These are phyloP conservation scores for Trichoderma sp. DNA, from an alignment of 2,329 filamentous ascomycete genomes.

Conservation along the genomic window DNA sequence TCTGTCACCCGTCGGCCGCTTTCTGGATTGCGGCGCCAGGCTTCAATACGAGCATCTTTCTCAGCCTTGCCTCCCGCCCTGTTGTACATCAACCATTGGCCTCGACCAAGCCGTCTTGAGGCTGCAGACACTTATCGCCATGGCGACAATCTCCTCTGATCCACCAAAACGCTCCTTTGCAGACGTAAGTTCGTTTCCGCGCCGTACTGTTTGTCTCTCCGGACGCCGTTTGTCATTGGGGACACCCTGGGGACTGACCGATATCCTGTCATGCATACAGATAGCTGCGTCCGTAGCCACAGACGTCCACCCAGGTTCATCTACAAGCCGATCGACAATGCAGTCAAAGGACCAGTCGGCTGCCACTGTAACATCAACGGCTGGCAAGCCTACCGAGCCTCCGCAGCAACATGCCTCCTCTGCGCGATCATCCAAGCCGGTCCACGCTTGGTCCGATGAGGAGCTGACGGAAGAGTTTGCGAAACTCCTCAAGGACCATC, in stretches of 20 bases:
- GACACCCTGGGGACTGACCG: slow-evolving; percentile 17
- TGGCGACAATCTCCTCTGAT: slow-evolving; percentile 54
- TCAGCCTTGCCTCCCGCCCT: slow-evolving; percentile 31
- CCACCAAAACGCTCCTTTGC: slow-evolving; percentile 70
- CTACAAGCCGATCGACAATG: slow-evolving; percentile 15
- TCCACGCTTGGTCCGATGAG: too few relatives aligned
- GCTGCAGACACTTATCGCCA: slow-evolving; percentile 37
- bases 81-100: slow-evolving; percentile 20
- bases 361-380: slow-evolving; percentile 27
- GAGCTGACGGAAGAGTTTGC: too few relatives aligned
- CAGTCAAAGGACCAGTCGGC: slow-evolving; percentile 32
- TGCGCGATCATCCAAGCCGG: slow-evolving; percentile 27
- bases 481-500: too few relatives aligned
- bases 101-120: slow-evolving; percentile 31
- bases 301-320: slow-evolving; percentile 31
- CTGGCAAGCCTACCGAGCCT: slow-evolving; percentile 2
- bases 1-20: slow-evolving; percentile 15
- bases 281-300: slow-evolving; percentile 51
- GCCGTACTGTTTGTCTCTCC: neutral
- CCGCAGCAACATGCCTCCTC: slow-evolving; percentile 30
- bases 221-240: slow-evolving; percentile 24
- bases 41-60: slow-evolving; percentile 19
- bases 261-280: slow-evolving; percentile 37
- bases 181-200: slow-evolving; percentile 57
- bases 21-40: slow-evolving; percentile 15